Conservation (phyloP, 73 alveolate species). For the Effrenium voratum region DNA sequence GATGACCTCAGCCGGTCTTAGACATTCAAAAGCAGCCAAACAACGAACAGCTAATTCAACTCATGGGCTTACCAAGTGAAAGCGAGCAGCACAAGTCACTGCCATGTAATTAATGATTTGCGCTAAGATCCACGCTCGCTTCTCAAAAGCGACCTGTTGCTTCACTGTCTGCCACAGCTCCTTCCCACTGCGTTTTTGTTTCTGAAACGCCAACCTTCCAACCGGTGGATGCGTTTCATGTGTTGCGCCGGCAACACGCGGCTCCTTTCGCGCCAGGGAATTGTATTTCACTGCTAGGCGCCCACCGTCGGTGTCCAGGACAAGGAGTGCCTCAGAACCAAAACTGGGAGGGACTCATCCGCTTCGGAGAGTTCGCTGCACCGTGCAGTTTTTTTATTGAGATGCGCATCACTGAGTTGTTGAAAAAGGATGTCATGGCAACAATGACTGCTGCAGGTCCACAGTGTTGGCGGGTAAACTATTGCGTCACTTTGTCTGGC, state of each 20-base stretch:
- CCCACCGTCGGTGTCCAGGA: conserved; percentile 91
- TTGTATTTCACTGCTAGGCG: conserved; percentile 91
- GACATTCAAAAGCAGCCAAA: neutral
- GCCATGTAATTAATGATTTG: neutral
- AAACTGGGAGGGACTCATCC: too few relatives aligned
- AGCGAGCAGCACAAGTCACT: neutral
- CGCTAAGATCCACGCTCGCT: conserved; percentile 15
- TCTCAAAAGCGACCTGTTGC: conserved; percentile 90
- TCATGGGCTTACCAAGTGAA: neutral
- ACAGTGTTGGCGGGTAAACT: too few relatives aligned
- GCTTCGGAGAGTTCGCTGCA: too few relatives aligned
- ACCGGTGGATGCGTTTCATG: neutral
- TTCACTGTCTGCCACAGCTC: conserved; percentile 82
- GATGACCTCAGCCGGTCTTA: conserved; percentile 27
- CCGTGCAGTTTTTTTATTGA: too few relatives aligned
- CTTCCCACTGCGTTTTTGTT: neutral
- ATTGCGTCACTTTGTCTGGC: too few relatives aligned
- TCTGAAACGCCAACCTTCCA: neutral
- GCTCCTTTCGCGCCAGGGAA: conserved; percentile 82
- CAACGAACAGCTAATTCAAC: neutral
- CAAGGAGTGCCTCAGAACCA: conserved; percentile 76
- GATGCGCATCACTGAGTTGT: too few relatives aligned
- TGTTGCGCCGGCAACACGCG: neutral
- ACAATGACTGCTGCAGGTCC: neutral
- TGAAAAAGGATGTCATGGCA: neutral